Evolutionary conservation across 1,284 basidiomycete genomes (phyloP), one percentile per base, ranked within the genome.

Genomic region (Fistulinella staudtii): DNA sequence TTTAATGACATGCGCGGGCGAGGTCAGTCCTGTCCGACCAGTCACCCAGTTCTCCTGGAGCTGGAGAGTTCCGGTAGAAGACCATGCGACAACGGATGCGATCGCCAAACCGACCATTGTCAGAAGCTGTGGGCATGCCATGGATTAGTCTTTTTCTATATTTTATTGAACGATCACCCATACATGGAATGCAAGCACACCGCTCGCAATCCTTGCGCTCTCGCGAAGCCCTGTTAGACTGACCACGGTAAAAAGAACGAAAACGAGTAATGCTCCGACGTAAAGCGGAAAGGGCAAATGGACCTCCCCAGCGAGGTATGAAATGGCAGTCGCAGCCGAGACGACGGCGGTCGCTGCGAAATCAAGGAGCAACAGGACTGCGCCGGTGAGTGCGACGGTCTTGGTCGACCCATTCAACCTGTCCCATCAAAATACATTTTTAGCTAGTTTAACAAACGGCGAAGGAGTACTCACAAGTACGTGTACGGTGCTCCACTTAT

Each of bases 401-500:
- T 84, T 84, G 1, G 74, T 73, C 2, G 82, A 79, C 10, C 78
- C 75, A 45, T 84, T 82, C 3, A 82, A 63, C 34, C 80, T 82
- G 39, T 37, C 28, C 8, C 45, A 31, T 42, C 36, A 17, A 42
- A 25, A 33, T 18, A 1, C 18, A 45, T 18, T 27, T 18, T 36
- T 29, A 15, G 23, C 14, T 24, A 14, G 9, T 27, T 5, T n/a
- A 41, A 35, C 22, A 4, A 21, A 1, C 9, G 4, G 20, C 20
- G 6, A 11, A 5, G 9, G 8, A 21, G 20, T 11, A 63, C 73
- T 51, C 49, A 79, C 72, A 83, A 63, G 56, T 82, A 85, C 0
- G 76, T 74, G 53, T 85, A 86, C 8, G 80, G 82, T n/a, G 80
- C 80, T 1, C 85, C 85, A 43, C 72, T 77, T 21, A 83, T 72